Conservation (phyloP, 2,329 filamentous ascomycete species). For the Coniochaeta hoffmannii region DNA sequence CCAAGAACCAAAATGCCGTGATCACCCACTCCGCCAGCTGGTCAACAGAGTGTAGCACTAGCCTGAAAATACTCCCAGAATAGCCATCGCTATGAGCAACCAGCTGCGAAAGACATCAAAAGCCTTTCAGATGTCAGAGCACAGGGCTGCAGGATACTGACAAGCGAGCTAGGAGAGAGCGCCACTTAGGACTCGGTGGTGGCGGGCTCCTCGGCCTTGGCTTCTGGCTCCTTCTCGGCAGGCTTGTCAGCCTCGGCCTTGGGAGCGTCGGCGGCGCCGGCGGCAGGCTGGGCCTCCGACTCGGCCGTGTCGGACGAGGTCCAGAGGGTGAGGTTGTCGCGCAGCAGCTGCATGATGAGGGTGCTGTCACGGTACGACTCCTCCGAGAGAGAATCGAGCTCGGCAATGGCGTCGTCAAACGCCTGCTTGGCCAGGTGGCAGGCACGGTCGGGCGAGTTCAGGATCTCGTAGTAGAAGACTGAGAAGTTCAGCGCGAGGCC, state of each 20-base stretch:
- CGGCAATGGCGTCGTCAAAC: constrained; percentile 94
- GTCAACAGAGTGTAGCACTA: constrained; percentile 3
- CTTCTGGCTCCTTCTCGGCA: constrained; percentile 47
- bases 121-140: not conserved
- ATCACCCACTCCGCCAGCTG: constrained; percentile 13
- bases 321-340: constrained; percentile 97
- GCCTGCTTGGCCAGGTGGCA: constrained; percentile 96
- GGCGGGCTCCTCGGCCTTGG: constrained; percentile 34
- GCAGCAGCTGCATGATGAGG: constrained; percentile 97
- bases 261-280: constrained; percentile 44
- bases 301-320: constrained; percentile 88
- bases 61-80: constrained; percentile 5
- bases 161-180: not conserved
- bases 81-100: not conserved
- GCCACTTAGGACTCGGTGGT: constrained; percentile 44
- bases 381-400: constrained; percentile 95
- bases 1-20: constrained; percentile 16
- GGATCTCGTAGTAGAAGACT: constrained; percentile 99
- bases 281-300: constrained; percentile 56
- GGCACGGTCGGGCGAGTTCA: constrained; percentile 96
- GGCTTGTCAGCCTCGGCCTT: constrained; percentile 53
- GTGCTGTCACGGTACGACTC: constrained; percentile 99
- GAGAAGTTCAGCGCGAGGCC: constrained; percentile 94
- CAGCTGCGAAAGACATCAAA: constrained; percentile 1
- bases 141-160: constrained; percentile 17